Evolutionary conservation across 2,329 filamentous ascomycete species (phyloP).

Genomic region (Spiromastix sp.): DNA sequence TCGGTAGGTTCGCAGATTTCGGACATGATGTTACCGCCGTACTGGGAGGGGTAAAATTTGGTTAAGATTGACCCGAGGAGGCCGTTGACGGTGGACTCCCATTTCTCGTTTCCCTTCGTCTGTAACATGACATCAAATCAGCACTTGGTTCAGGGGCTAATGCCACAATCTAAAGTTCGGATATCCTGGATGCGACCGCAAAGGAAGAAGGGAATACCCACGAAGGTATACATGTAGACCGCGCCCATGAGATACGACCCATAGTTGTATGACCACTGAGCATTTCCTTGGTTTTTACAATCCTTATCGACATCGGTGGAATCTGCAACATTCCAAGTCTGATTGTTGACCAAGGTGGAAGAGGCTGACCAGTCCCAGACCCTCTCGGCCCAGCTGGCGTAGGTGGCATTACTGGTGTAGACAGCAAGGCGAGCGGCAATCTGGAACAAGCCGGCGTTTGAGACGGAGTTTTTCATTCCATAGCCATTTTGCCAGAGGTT

Average conservation of each 20-base stretch:
- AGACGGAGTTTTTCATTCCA: slow-evolving; percentile 42
- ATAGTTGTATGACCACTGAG: slow-evolving; percentile 63
- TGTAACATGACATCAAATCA: no score
- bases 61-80: slow-evolving; percentile 41
- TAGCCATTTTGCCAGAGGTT: slow-evolving; percentile 45
- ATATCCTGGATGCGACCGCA: no score
- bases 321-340: slow-evolving; percentile 57
- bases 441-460: slow-evolving; percentile 43
- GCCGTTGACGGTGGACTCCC: slow-evolving; percentile 46
- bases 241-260: slow-evolving; percentile 50
- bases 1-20: slow-evolving; percentile 56
- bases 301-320: slow-evolving; percentile 43
- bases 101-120: slow-evolving; percentile 37
- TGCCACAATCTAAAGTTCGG: no score
- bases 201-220: no score
- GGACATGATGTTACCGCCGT: slow-evolving; percentile 43
- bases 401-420: slow-evolving; percentile 29
- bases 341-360: slow-evolving; percentile 49
- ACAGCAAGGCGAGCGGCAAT: slow-evolving; percentile 32
- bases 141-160: no score
- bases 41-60: slow-evolving; percentile 41
- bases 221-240: slow-evolving; percentile 58
- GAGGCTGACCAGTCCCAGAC: slow-evolving; percentile 31
- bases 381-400: slow-evolving; percentile 28
- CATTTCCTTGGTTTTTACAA: slow-evolving; percentile 51